Conservation (phyloP, 441 rosid species). For the Erysimum cheiri region DNA sequence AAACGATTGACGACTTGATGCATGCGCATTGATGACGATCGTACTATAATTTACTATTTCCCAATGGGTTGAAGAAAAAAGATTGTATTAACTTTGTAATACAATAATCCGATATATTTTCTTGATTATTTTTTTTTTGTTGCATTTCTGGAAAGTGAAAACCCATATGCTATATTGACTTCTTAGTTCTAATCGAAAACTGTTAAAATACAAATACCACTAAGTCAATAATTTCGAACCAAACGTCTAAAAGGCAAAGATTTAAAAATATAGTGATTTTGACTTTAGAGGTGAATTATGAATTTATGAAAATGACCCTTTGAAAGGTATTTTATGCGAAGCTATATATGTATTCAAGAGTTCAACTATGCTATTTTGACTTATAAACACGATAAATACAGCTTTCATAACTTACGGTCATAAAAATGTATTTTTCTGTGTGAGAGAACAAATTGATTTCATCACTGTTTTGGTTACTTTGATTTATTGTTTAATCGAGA, state of each 20-base stretch:
- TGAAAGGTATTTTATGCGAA: background rate
- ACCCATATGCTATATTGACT: background rate
- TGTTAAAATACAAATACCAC: background rate
- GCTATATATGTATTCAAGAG: background rate
- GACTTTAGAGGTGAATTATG: conserved; percentile 35
- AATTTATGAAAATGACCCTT: conserved; percentile 23
- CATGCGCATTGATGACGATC: conserved; percentile 13
- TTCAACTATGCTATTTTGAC: conserved; percentile 18
- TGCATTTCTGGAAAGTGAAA: conserved; percentile 2
- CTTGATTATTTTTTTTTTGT: background rate
- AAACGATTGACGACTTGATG: background rate
- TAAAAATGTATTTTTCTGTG: background rate
- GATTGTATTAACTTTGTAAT: background rate
- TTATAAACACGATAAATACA: background rate
- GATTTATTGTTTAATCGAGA: background rate
- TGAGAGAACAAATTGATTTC: background rate
- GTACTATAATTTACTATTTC: background rate
- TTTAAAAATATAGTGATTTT: conserved; percentile 19
- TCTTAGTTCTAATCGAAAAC: background rate
- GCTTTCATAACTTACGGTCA: background rate
- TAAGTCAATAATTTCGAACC: conserved; percentile 24
- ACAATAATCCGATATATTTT: background rate
- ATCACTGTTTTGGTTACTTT: background rate
- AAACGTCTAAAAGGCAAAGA: conserved; percentile 10
- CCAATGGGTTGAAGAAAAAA: background rate